Percentiles rank a stretch among this genome's conserved stretches.
These are phyloP conservation scores for Lachnellula cervina DNA, from an alignment of 2,329 filamentous ascomycete genomes.

Conservation along the genomic window DNA sequence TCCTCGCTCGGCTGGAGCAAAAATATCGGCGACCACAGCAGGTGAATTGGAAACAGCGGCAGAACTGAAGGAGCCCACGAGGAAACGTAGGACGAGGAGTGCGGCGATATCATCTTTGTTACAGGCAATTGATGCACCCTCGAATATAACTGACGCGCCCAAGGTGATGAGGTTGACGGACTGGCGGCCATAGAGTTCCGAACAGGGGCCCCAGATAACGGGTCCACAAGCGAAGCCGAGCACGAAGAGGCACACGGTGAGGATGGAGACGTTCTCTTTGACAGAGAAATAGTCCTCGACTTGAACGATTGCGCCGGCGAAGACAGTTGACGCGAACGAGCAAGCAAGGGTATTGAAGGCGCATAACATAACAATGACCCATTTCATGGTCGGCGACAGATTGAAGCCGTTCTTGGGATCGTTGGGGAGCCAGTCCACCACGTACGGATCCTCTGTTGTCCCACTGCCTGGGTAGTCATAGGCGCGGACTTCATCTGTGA, in stretches of 20 bases:
- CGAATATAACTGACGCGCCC: constrained; percentile 53
- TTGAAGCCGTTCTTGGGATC: constrained; percentile 52
- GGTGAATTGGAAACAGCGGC: constrained; percentile 82
- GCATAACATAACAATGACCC: constrained; percentile 44
- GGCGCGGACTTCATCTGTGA: constrained; percentile 34
- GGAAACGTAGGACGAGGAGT: constrained; percentile 67
- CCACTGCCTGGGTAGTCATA: constrained; percentile 42
- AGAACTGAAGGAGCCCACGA: constrained; percentile 67
- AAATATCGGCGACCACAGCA: constrained; percentile 79
- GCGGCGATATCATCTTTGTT: constrained; percentile 59
- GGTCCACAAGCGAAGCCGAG: constrained; percentile 46
- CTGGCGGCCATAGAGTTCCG: constrained; percentile 53
- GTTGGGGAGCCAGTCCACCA: constrained; percentile 47
- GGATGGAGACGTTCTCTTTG: constrained; percentile 32
- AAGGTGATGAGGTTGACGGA: constrained; percentile 54
- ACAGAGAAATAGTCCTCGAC: constrained; percentile 40
- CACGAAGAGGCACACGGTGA: constrained; percentile 39
- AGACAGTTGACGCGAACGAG: constrained; percentile 31
- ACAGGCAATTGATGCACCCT: constrained; percentile 47
- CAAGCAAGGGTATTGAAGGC: constrained; percentile 30
- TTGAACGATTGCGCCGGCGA: constrained; percentile 36
- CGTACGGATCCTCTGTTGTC: constrained; percentile 49
- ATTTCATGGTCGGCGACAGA: constrained; percentile 44
- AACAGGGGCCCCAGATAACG: constrained; percentile 33
- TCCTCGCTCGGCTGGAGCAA: constrained; percentile 76